Percentiles rank a stretch among this genome's conserved stretches.
Evolutionary conservation across 2,329 filamentous ascomycete species (phyloP).

Genomic region (Trichophaea hybrida): DNA sequence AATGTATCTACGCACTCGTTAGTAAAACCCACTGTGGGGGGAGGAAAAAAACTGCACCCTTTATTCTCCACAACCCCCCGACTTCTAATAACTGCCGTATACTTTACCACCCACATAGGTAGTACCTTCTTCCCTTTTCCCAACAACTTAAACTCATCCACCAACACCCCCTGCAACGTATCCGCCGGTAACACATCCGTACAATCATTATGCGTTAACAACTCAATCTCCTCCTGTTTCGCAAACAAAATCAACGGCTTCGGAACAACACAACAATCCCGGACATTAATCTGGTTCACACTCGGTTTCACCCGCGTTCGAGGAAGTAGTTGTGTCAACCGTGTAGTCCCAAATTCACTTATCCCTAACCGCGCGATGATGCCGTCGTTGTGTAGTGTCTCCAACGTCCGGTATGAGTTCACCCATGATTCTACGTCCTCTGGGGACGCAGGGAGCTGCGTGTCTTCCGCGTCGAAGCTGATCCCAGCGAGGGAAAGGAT

Average conservation of each 20-base stretch:
- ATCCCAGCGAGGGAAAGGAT: constrained; percentile 89
- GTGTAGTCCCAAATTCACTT: constrained; percentile 78
- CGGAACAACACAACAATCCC: constrained; percentile 90
- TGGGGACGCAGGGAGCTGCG: constrained; percentile 30
- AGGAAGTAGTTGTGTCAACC: constrained; percentile 62
- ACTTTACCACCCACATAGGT: constrained; percentile 92
- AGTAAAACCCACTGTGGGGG: background rate
- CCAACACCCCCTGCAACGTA: constrained; percentile 70
- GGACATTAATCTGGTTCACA: constrained; percentile 91
- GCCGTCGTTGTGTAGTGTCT: constrained; percentile 56
- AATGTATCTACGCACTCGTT: constrained; percentile 14
- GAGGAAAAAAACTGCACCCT: constrained; percentile 45
- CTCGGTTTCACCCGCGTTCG: constrained; percentile 56
- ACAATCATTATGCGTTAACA: constrained; percentile 88
- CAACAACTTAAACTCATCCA: constrained; percentile 34
- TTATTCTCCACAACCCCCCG: constrained; percentile 96
- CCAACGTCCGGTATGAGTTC: constrained; percentile 39
- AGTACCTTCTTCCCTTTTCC: constrained; percentile 42
- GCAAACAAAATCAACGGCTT: constrained; percentile 72
- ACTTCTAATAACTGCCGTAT: constrained; percentile 87
- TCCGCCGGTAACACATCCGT: constrained; percentile 79
- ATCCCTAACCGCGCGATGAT: constrained; percentile 65
- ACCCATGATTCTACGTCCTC: constrained; percentile 21
- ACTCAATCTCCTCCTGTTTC: constrained; percentile 67
- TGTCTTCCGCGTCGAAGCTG: constrained; percentile 73